Evolutionary conservation across 2,329 filamentous ascomycete genomes (phyloP).

Genomic region (Helotiales sp.): DNA sequence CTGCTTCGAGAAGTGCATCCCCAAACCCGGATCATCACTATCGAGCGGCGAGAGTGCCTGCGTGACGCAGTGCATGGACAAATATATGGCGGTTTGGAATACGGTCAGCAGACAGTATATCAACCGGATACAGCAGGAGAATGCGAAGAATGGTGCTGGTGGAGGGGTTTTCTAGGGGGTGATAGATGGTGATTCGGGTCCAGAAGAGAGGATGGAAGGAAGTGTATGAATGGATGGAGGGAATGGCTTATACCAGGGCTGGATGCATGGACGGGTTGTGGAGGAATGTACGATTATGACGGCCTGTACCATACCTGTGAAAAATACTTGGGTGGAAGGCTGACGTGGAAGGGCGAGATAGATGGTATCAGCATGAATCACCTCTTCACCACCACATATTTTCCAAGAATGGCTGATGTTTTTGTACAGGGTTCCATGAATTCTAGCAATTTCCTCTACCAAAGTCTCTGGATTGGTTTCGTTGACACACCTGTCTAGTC

Average conservation of each 20-base stretch:
- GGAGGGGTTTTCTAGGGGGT: slow-evolving; percentile 36
- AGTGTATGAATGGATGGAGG: neutral
- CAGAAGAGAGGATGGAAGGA: neutral
- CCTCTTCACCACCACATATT: slow-evolving; percentile 10
- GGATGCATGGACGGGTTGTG: neutral
- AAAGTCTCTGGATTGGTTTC: neutral
- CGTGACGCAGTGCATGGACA: slow-evolving; percentile 79
- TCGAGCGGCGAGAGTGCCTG: slow-evolving; percentile 69
- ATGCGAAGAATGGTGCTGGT: slow-evolving; percentile 31
- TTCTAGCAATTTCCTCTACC: neutral
- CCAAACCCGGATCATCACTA: slow-evolving; percentile 70
- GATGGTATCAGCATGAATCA: slow-evolving; percentile 22
- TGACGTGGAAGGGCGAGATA: neutral
- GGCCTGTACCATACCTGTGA: slow-evolving; percentile 17
- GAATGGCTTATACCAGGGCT: neutral
- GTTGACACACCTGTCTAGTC: neutral
- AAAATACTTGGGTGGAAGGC: neutral
- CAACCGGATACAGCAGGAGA: slow-evolving; percentile 43
- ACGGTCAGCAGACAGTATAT: slow-evolving; percentile 72
- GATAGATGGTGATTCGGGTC: too few relatives aligned
- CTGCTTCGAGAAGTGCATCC: slow-evolving; percentile 79
- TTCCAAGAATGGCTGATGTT: neutral
- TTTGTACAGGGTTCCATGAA: neutral
- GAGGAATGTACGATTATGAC: slow-evolving; percentile 16
- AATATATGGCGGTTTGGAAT: slow-evolving; percentile 84